Conservation (phyloP, 495 filamentous ascomycete genomes). For the Talaromyces nanjingensis region DNA sequence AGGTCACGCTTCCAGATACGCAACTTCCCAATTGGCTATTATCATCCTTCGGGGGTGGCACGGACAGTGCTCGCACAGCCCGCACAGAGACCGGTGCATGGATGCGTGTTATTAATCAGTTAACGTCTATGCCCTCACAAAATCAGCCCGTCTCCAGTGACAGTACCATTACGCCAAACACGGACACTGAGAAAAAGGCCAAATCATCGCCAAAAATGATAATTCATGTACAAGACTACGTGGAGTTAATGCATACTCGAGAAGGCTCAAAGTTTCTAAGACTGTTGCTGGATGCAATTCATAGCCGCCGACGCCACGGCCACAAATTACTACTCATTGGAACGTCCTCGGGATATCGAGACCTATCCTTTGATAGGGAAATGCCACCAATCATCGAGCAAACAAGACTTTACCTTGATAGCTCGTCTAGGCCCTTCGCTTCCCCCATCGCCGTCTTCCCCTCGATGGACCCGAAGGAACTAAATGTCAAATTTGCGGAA, state of each 20-base stretch:
- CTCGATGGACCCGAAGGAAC: constrained; percentile 19
- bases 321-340: constrained; percentile 72
- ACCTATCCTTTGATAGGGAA: constrained; percentile 11
- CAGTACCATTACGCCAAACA: not conserved
- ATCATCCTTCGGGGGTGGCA: constrained; percentile 27
- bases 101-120: constrained; percentile 28
- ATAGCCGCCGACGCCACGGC: constrained; percentile 59
- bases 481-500: constrained; percentile 29
- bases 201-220: constrained; percentile 44
- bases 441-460: constrained; percentile 46
- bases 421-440: constrained; percentile 43
- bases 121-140: constrained; percentile 23
- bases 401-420: constrained; percentile 34
- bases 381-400: constrained; percentile 32
- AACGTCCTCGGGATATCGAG: constrained; percentile 39
- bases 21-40: constrained; percentile 28
- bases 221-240: constrained; percentile 74
- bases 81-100: constrained; percentile 23
- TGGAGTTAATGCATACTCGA: constrained; percentile 57
- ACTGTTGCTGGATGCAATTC: constrained; percentile 62
- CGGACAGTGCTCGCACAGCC: constrained; percentile 12
- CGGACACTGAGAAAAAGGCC: constrained; percentile 7
- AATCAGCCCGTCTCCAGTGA: not conserved
- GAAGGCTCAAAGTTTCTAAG: constrained; percentile 57
- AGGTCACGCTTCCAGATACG: constrained; percentile 19